Base-by-base conservation (phyloP, 768 basidiomycete genomes). In the Amanita molliuscula region DNA sequence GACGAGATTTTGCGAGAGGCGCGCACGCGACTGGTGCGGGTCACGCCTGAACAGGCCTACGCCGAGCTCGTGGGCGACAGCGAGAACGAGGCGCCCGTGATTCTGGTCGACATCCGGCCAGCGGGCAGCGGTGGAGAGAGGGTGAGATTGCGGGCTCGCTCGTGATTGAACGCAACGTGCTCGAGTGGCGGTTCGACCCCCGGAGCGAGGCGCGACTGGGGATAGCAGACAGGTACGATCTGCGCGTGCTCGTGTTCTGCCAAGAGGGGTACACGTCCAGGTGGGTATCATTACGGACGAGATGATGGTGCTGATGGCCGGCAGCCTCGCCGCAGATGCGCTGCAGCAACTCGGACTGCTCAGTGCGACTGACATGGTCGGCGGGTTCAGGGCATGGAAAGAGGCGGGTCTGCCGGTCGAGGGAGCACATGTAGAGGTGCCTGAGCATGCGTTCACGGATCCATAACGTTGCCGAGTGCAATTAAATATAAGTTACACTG, bases 141-240 rank as follows among this genome's bases (percentile, higher is more conserved):
- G 88, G 88, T 0, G 71, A 66, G 0, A 82, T 89, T 48, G 70
- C 70, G 6, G 84, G 87, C 0, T 75, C 85, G n/a, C 65, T 88
- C 49, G 66, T 84, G 48, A 75, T 89, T 51, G 87, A 88, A 58
- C 74, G 87, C 20, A 88, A 85, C 58, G 75, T 80, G 4, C 71
- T 90, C 47, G 88, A 90, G 61, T 88, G 85, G 84, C 74, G 78
- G 20, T 81, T 90, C 55, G 87, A 90, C 63, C 88, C 87, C 3
- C 71, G 84, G 49, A 72, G 67, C 55, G 68, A 74, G 5, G 68
- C 75, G 10, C 70, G 81, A 29, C 64, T 89, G 47, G 65, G 75
- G 1, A 79, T 88, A 54, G 87, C 78, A 20, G 81, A 86, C 64
- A 68, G 85, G 48, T 89, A 84, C 56, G 88, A 89, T 65, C 59